Base-by-base conservation (phyloP, 768 basidiomycete species). In the Suillus bovinus region DNA sequence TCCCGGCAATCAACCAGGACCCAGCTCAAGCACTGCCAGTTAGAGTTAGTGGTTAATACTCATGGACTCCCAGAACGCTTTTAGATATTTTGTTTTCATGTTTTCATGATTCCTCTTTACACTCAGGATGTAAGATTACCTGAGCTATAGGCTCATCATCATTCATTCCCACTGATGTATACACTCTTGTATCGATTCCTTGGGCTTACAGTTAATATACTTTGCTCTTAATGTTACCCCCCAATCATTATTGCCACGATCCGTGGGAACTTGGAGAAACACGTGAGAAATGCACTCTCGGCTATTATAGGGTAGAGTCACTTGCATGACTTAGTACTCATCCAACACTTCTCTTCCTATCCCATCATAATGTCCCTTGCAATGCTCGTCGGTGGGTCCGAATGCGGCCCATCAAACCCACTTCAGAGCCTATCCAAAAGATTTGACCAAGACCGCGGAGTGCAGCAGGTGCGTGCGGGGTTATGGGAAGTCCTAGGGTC, bases 341-440 rank as follows among this genome's bases (percentile, higher is more conserved):
- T 38, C 36, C 31, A 42, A 10, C 14, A 24, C 59, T 38, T 62
- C 47, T 49, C 31, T 29, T 61, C 17, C 47, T 61, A 27, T 44
- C 9, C 36, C 29, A 67, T 60, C 63, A 55, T 34, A 16, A 93
- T 94, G 93, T 87, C 92, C 7, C 80, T 95, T 33, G 88, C 92
- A 55, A 83, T 91, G 81, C 87, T 96, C 22, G 82, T 88, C 24
- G 85, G 83, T 52, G 87, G 86, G 46, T 80, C 91, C 1, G 92
- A 94, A 49, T 96, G 94, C 66, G 94, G 94, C 0, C 93, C 94
- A 7, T 84, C 84, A 1, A 96, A 94, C 72, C 86, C 93, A 13
- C 75, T 96, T 20, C 91, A 93, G 69, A 84, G 82, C 17, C 84
- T 96, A 6, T 82, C 90, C 0, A 95, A 94, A 70, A 81, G 84